Conservation (phyloP, 2,329 filamentous ascomycete genomes). For the Botryotinia convoluta region DNA sequence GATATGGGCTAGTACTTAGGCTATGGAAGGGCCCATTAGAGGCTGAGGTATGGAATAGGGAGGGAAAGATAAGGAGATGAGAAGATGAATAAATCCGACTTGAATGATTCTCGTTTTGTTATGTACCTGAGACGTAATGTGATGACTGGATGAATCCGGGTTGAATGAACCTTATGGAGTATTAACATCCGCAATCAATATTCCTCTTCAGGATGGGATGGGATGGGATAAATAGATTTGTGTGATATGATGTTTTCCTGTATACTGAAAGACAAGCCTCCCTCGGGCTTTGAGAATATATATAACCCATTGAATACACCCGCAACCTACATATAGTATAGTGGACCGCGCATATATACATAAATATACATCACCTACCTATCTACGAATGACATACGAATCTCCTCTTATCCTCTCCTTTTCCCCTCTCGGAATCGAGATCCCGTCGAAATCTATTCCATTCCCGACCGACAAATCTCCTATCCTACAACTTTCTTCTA, state of each 20-base stretch:
- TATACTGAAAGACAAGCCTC: background rate
- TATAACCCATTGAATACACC: background rate
- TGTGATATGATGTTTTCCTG: background rate
- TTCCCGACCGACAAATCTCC: background rate
- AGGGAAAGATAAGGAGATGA: background rate
- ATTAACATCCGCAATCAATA: background rate
- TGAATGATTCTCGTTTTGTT: too few relatives aligned
- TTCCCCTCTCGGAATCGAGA: background rate
- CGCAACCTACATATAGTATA: background rate
- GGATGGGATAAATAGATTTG: background rate
- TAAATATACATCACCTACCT: background rate
- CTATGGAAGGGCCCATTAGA: background rate
- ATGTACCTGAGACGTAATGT: background rate
- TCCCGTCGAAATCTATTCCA: background rate
- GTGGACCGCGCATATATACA: background rate
- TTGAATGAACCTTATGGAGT: background rate
- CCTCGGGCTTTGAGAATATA: background rate
- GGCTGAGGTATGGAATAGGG: background rate
- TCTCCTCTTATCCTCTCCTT: background rate
- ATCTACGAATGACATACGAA: background rate
- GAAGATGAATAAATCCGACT: background rate
- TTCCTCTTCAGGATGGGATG: background rate
- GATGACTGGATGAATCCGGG: background rate
- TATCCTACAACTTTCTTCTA: background rate
- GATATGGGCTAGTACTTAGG: background rate